Evolutionary conservation across 2,329 filamentous ascomycete genomes (phyloP).

Genomic region (Fusarium musae): DNA sequence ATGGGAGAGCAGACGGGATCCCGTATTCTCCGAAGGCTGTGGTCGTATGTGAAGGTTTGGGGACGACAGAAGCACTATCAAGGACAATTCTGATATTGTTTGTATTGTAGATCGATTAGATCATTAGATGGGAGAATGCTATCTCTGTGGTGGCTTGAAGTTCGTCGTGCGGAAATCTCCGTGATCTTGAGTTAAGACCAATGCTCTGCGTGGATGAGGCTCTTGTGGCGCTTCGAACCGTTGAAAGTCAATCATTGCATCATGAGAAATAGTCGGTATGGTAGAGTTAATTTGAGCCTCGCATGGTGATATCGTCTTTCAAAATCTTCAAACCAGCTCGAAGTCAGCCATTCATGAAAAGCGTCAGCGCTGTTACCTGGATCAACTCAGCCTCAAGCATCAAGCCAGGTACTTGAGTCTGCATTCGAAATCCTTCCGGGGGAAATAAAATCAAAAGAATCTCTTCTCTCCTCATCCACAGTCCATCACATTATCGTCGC

Average conservation of each 20-base stretch:
- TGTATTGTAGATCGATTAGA: background rate
- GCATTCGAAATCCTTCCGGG: background rate
- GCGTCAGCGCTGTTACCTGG: too few species aligned
- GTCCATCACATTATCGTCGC: background rate
- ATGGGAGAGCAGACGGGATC: constrained; percentile 29
- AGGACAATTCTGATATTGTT: accelerated
- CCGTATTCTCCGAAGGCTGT: constrained; percentile 22
- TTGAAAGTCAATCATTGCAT: background rate
- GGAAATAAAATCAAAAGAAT: background rate
- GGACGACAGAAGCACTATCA: background rate
- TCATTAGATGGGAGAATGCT: background rate
- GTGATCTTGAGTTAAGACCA: background rate
- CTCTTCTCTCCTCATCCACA: background rate
- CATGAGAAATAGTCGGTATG: background rate
- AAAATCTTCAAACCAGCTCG: too few species aligned
- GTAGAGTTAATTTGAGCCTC: background rate
- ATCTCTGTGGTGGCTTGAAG: background rate
- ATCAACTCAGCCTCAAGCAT: background rate
- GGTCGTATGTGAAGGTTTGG: constrained; percentile 10
- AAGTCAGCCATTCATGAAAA: background rate
- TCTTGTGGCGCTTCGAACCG: constrained; percentile 6
- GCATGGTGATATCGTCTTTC: accelerated
- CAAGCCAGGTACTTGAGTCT: too few species aligned
- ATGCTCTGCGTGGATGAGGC: background rate
- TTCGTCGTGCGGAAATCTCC: background rate